Evolutionary conservation across 352 stramenopile genomes (phyloP), one percentile per base, ranked within the genome.

Genomic region (Globisporangium paddicum): DNA sequence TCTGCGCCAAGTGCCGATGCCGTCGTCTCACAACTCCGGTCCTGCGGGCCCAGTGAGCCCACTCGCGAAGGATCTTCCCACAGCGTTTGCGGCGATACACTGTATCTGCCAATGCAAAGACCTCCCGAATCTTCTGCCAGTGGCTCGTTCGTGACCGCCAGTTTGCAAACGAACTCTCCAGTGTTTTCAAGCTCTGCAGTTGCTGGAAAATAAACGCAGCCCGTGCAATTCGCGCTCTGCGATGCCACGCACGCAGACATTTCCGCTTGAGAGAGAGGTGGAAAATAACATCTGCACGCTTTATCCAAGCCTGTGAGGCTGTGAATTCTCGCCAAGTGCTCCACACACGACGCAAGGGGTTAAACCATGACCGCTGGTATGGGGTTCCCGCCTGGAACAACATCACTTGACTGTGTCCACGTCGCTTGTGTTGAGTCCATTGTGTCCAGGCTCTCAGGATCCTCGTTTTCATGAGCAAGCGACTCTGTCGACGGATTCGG

Each of bases 291-390:
- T 44, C 6, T 6, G 23, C n/a, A 0, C 4, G 21, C 44, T 44
- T 37, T 0, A 19, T 30, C 9, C 16, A 42, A 14, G n/a, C 1
- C 3, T 3, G 19, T 19, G 23, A 25, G 3, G 6, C n/a, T 25
- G 19, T 34, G 11, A 55, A 54, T 18, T 21, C 37, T 8, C 21
- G 44, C 70, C 72, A 81, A 11, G 55, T 47, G 41, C 56, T 45
- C 72, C 72, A 81, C 1, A 37, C 30, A 42, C 72, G 62, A 14
- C 62, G 70, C 35, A 11, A 18, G 14, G 65, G 62, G 42, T 76
- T 75, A 13, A 56, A 79, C 41, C 67, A 58, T 19, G 70, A 79
- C 1, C 28, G 59, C 11, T 62, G 46, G 25, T 64, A 78, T 1
- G 3, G 26, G 35, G n/a, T 1, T 23, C 62, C 37, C 14, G 11